Evolutionary conservation across 495 filamentous ascomycete species (phyloP), one percentile per base, ranked within the genome.

Genomic region (Hypoxylon trugodes): DNA sequence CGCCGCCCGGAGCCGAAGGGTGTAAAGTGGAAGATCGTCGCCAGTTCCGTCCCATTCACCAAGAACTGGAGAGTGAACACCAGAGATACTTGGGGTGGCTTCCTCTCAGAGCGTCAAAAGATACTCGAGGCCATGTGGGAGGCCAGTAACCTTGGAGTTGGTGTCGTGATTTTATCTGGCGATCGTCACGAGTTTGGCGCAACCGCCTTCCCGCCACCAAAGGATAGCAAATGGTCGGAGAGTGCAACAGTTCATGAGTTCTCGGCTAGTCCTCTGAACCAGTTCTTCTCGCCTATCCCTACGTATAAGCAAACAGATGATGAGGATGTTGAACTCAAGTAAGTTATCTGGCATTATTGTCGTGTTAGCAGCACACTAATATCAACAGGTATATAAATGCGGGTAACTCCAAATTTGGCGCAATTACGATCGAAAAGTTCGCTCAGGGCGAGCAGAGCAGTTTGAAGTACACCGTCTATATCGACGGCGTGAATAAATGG

Each of bases 121-220:
- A 84, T 98, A 38, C 86, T 98, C 37, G 88, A 96, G 68, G 89
- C 90, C 6, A 96, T 97, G 86, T 97, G 95, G 92, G 86, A 88
- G 48, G 87, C 87, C 1, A 84, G 87, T 15, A 78, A 78, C n/a
- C 83, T 86, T 0, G 87, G 89, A 4, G 77, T 89, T 13, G 91
- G 93, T 22, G 86, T 98, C 18, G 84, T 98, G 18, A 79, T 98
- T 6, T 75, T 98, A 37, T 92, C 88, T 28, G 95, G 95, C 8
- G 95, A 98, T 66, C 76, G 95, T 3, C 95, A 98, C 70, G 95
- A 98, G 73, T 98, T 98, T 72, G 95, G 89, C 21, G 92, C 94
- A 0, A 97, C 93, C 0, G 86, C 87, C 4, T 96, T 96, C 76
- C 90, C 90, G 4, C 90, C 90, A 38, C 90, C 92, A 18, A 76